A percentile compares a stretch with the other conserved stretches of the same genome.
phyloP scores from a whole-genome alignment of 192 early-diverging fungal genomes.

The Spinellus fusiger region DNA sequence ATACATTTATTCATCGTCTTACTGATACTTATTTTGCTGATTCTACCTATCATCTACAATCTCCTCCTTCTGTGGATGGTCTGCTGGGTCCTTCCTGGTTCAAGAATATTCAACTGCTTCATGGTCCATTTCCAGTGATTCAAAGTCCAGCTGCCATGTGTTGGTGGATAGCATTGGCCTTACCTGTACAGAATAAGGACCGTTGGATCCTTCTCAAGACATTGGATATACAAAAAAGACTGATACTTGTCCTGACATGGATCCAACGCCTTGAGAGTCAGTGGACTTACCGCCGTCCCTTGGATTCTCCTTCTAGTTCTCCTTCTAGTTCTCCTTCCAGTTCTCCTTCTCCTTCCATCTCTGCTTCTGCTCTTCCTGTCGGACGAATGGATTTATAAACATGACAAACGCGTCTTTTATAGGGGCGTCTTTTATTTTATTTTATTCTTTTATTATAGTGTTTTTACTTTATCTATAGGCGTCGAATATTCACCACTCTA shows the following conservation, averaged over 20 bases:
- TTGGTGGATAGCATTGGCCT: slow-evolving; percentile 10
- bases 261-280: slow-evolving; percentile 8
- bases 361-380: too few relatives aligned
- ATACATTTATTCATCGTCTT: not conserved
- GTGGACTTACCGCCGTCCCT: slow-evolving; percentile 1
- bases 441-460: not conserved
- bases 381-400: too few relatives aligned
- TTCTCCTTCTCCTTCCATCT: too few relatives aligned
- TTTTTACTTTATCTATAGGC: not conserved
- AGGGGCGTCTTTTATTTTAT: not conserved
- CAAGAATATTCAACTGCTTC: not conserved
- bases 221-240: slow-evolving; percentile 2
- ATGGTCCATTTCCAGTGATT: slow-evolving; percentile 6
- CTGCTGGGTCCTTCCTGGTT: slow-evolving; percentile 10
- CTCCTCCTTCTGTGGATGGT: too few relatives aligned
- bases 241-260: slow-evolving; percentile 10
- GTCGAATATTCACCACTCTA: slow-evolving; percentile 2
- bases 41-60: not conserved
- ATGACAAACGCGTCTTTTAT: too few relatives aligned
- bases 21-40: not conserved
- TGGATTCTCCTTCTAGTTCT: not conserved
- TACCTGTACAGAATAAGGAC: slow-evolving; percentile 5
- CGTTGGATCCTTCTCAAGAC: not conserved
- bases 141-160: slow-evolving; percentile 8
- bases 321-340: not conserved